Conservation (phyloP, 2,329 filamentous ascomycete species). For the Aspergillus calidoustus region DNA sequence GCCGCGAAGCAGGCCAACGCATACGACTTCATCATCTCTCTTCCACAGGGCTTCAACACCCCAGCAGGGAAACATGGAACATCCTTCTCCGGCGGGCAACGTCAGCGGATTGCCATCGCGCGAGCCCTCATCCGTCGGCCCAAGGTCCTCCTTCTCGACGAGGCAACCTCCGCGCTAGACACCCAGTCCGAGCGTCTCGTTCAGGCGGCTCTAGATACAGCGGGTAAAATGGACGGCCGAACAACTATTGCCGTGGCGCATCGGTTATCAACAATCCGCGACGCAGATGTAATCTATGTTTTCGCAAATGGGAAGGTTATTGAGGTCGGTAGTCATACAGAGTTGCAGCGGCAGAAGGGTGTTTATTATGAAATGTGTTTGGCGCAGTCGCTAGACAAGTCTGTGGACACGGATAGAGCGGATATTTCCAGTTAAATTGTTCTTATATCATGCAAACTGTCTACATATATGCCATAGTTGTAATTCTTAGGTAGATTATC, state of each 20-base stretch:
- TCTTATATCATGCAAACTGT: background rate
- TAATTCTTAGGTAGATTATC: background rate
- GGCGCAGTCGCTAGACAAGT: slow-evolving; percentile 9
- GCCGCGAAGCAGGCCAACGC: slow-evolving; percentile 13
- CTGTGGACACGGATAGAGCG: background rate
- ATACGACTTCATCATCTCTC: slow-evolving; percentile 6
- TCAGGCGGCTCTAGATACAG: slow-evolving; percentile 26
- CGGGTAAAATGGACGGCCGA: slow-evolving; percentile 36
- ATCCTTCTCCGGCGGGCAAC: slow-evolving; percentile 59
- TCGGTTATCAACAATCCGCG: slow-evolving; percentile 81
- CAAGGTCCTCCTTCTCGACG: slow-evolving; percentile 57
- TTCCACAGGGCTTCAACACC: background rate
- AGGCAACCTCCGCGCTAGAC: slow-evolving; percentile 59
- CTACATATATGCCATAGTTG: background rate
- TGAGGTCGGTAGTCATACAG: slow-evolving; percentile 79
- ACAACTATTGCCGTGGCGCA: slow-evolving; percentile 72
- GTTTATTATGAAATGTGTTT: slow-evolving; percentile 70
- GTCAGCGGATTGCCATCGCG: slow-evolving; percentile 59
- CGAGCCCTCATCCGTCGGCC: slow-evolving; percentile 56
- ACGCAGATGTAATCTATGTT: slow-evolving; percentile 87
- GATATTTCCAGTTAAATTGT: background rate
- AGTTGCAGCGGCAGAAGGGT: slow-evolving; percentile 68
- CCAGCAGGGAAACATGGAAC: slow-evolving; percentile 56
- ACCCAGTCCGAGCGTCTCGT: slow-evolving; percentile 52
- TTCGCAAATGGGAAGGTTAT: slow-evolving; percentile 77